Evolutionary conservation across 2,329 filamentous ascomycete genomes (phyloP).

Genomic region (Alternaria conjuncta): DNA sequence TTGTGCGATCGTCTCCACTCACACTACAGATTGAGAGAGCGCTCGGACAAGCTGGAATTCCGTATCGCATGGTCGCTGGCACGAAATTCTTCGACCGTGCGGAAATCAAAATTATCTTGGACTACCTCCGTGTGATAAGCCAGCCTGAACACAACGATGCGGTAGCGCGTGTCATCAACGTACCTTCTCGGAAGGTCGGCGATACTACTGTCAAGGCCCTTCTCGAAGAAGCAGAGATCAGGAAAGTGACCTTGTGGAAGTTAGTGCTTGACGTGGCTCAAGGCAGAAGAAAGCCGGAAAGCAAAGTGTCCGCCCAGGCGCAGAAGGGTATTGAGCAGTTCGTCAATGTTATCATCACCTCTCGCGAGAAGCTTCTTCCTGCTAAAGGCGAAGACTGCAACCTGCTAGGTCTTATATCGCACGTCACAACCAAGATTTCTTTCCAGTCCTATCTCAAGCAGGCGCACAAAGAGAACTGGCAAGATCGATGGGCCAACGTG

Average conservation of each 20-base stretch:
- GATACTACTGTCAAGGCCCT: constrained; percentile 77
- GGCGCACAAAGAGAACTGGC: constrained; percentile 68
- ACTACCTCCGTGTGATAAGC: constrained; percentile 85
- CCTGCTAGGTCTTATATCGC: constrained; percentile 59
- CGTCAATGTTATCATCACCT: constrained; percentile 65
- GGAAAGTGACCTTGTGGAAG: constrained; percentile 75
- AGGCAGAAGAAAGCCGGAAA: constrained; percentile 58
- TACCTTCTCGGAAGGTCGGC: constrained; percentile 80
- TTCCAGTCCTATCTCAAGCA: constrained; percentile 77
- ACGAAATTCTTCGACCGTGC: constrained; percentile 89
- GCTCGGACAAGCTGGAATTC: constrained; percentile 78
- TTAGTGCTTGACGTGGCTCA: constrained; percentile 68
- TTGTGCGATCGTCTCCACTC: constrained; percentile 82
- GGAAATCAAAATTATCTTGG: constrained; percentile 85
- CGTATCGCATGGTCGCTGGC: constrained; percentile 93
- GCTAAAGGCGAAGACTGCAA: constrained; percentile 47
- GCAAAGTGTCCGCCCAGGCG: constrained; percentile 62
- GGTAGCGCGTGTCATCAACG: constrained; percentile 81
- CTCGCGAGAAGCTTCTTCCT: constrained; percentile 61
- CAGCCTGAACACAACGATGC: constrained; percentile 89
- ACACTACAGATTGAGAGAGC: constrained; percentile 87
- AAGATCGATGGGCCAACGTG: constrained; percentile 84
- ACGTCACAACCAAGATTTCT: constrained; percentile 68
- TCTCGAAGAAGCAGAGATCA: constrained; percentile 75
- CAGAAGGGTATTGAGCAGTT: constrained; percentile 65